Evolutionary conservation across 768 basidiomycete genomes (phyloP), one percentile per base, ranked within the genome.

Genomic region (Collybia sp.): DNA sequence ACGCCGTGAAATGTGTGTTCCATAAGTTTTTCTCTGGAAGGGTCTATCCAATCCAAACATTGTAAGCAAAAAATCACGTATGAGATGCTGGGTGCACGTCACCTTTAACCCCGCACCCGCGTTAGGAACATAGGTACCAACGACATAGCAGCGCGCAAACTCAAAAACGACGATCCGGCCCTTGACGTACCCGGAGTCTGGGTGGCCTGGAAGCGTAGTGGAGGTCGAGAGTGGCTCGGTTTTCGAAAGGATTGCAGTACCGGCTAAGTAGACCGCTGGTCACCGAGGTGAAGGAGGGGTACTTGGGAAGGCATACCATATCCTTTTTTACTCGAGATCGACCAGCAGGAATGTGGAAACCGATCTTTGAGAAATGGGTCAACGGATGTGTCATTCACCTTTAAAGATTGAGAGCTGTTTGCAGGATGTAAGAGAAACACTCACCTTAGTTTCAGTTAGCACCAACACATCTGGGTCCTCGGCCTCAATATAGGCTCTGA

Each of bases 401-500:
- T 44, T 37, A 19, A 18, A 49, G 12, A 33, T 34, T 32, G 13
- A 16, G 18, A 0, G 17, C 6, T 17, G 2, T 8, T 45, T 19
- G n/a, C 12, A 18, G n/a, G 5, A 1, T 11, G 5, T 4, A n/a
- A n/a, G 19, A 16, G 35, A n/a, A 20, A 18, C 13, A 37, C 58
- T 18, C 34, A 80, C 88, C 73, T 93, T 94, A 9, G 90, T 93
- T 67, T 94, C 92, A 0, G 88, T 90, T 36, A 94, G 67, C 12
- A 93, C 75, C 17, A 93, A 70, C 19, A 94, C 71, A 58, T 94
- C 92, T 0, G 92, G 80, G 57, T 93, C 83, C 55, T 94, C 92
- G 1, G 89, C 89, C 53, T 88, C 83, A 30, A 93, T 71, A 58
- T 94, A 94, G 56, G 69, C 59, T 54, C 81, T 83, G 67, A 94